phyloP scores from a whole-genome alignment of 306 rosid species.

The Canavalia ensiformis region DNA sequence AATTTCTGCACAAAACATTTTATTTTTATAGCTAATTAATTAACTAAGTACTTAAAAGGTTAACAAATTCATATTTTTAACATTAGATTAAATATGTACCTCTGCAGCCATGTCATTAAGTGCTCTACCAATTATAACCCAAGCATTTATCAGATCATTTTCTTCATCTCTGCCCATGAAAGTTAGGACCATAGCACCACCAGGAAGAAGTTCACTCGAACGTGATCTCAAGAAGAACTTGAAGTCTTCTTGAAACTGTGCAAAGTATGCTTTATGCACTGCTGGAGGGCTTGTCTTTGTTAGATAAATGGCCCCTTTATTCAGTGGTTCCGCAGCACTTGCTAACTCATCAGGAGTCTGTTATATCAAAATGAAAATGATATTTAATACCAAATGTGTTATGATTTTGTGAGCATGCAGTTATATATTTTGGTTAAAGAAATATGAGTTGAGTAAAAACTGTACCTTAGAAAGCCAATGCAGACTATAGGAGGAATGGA shows the following conservation, averaged over 20 bases:
- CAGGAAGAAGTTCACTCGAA: constrained; percentile 52
- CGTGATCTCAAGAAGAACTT: constrained; percentile 55
- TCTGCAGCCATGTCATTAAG: constrained; percentile 59
- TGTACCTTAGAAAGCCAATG: constrained; percentile 57
- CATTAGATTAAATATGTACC: constrained; percentile 43
- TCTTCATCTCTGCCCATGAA: constrained; percentile 43
- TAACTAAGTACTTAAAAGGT: background rate
- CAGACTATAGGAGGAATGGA: constrained; percentile 45
- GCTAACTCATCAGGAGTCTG: constrained; percentile 41
- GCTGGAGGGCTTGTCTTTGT: constrained; percentile 47
- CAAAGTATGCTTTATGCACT: constrained; percentile 43
- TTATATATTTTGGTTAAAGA: too few species aligned
- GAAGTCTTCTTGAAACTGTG: constrained; percentile 58
- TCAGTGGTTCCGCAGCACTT: background rate
- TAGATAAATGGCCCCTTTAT: constrained; percentile 39
- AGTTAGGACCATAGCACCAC: constrained; percentile 59
- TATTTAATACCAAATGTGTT: background rate
- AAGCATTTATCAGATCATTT: constrained; percentile 23
- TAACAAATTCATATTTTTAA: background rate
- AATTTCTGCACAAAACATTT: constrained; percentile 50
- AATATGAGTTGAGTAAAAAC: background rate
- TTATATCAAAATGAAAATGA: background rate
- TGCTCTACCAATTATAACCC: constrained; percentile 48
- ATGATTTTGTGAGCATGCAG: background rate
- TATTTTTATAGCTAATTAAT: background rate